These are phyloP conservation scores for Ogataea ganodermae DNA, from an alignment of 805 yeast genomes.

Conservation along the genomic window DNA sequence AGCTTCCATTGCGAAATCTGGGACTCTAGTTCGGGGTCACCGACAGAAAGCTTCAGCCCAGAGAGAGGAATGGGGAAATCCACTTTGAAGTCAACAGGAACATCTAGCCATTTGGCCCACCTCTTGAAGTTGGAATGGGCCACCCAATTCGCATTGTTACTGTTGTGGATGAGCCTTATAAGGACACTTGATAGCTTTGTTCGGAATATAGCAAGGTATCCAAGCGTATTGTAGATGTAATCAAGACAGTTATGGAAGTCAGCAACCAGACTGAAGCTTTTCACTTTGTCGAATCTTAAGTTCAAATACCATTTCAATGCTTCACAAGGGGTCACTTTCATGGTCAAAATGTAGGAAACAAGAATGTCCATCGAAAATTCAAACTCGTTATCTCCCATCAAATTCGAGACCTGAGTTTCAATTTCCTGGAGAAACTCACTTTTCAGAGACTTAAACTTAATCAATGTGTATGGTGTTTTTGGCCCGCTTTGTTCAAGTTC, in stretches of 20 bases:
- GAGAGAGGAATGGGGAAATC: conserved; percentile 22
- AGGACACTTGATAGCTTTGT: conserved; percentile 27
- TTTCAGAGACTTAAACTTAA: conserved; percentile 24
- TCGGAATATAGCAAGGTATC: conserved; percentile 25
- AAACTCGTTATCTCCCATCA: conserved; percentile 32
- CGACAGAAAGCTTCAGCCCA: conserved; percentile 17
- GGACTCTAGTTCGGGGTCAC: conserved; percentile 9
- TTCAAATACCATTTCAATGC: conserved; percentile 29
- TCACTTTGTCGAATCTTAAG: conserved; percentile 21
- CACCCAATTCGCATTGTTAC: conserved; percentile 31
- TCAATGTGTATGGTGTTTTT: conserved; percentile 12
- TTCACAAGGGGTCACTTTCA: conserved; percentile 20
- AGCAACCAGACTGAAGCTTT: conserved; percentile 3
- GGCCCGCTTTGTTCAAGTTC: conserved; percentile 15
- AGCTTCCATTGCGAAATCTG: conserved; percentile 25
- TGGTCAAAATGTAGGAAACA: conserved; percentile 27
- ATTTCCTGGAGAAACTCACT: conserved; percentile 21
- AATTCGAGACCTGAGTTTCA: conserved; percentile 19
- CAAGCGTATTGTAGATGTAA: conserved; percentile 34
- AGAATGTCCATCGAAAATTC: conserved; percentile 31
- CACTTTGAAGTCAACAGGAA: conserved; percentile 19
- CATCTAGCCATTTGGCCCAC: conserved; percentile 34
- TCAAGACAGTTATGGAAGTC: conserved; percentile 30
- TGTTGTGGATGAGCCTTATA: conserved; percentile 25
- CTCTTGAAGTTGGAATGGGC: conserved; percentile 27